Conservation (phyloP, 805 yeast genomes). For the Diddensiella caesifluorescens region DNA sequence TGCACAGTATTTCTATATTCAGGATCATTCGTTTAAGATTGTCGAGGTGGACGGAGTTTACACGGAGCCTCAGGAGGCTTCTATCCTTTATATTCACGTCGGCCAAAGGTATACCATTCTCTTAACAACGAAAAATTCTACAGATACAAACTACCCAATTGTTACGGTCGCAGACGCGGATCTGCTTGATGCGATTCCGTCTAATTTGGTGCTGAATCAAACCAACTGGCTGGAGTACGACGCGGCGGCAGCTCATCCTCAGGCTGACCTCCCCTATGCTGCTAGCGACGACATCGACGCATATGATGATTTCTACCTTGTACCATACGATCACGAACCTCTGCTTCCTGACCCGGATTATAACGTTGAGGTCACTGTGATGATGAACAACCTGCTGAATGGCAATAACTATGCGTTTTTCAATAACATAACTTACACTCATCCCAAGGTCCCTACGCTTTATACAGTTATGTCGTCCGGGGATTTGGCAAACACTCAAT, state of each 20-base stretch:
- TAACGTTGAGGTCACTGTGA: slow-evolving; percentile 62
- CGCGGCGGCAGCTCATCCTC: slow-evolving; percentile 41
- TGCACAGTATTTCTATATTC: slow-evolving; percentile 83
- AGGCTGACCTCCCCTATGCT: slow-evolving; percentile 30
- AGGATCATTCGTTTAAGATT: slow-evolving; percentile 79
- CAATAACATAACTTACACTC: slow-evolving; percentile 73
- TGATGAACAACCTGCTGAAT: slow-evolving; percentile 76
- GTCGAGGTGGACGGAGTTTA: slow-evolving; percentile 91
- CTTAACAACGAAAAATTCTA: slow-evolving; percentile 60
- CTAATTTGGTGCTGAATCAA: slow-evolving; percentile 58
- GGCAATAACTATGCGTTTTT: slow-evolving; percentile 97
- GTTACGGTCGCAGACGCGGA: slow-evolving; percentile 74
- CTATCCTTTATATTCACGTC: slow-evolving; percentile 69
- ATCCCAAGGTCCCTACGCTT: slow-evolving; percentile 83
- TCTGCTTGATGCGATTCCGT: slow-evolving; percentile 76
- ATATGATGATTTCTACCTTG: slow-evolving; percentile 74
- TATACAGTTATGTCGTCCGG: slow-evolving; percentile 71
- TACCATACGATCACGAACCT: slow-evolving; percentile 54
- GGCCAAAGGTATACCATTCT: slow-evolving; percentile 90
- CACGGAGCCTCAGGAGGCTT: slow-evolving; percentile 68
- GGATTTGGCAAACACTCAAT: slow-evolving; percentile 43
- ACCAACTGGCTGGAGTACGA: slow-evolving; percentile 70
- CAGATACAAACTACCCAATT: slow-evolving; percentile 67
- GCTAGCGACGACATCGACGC: slow-evolving; percentile 43
- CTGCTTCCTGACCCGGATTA: slow-evolving; percentile 60